Evolutionary conservation across 306 rosid species (phyloP).

Genomic region (Biancaea sappan): DNA sequence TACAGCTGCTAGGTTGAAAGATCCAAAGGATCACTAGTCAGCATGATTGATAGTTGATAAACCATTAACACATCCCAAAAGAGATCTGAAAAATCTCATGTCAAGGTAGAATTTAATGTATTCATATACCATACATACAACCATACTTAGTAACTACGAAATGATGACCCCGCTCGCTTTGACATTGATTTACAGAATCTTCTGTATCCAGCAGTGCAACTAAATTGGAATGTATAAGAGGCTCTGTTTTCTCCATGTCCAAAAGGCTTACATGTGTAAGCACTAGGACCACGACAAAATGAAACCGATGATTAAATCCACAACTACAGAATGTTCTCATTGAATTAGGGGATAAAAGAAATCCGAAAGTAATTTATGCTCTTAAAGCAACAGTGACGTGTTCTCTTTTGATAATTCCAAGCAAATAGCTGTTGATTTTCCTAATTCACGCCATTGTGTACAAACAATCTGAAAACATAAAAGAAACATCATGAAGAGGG

Average conservation of each 20-base stretch:
- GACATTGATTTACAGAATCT: not conserved
- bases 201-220: not conserved
- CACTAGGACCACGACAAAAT: not conserved
- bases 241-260: not conserved
- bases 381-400: not conserved
- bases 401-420: not conserved
- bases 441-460: constrained; percentile 2
- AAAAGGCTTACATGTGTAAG: not conserved
- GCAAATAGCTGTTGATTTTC: constrained; percentile 6
- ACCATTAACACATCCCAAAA: not conserved
- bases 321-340: not conserved
- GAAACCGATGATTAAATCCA: not conserved
- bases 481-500: not conserved
- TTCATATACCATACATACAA: not conserved
- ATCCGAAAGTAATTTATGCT: not conserved
- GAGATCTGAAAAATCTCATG: no score
- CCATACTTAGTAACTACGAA: not conserved
- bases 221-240: not conserved
- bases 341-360: not conserved
- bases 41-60: not conserved
- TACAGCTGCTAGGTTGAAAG: not conserved
- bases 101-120: no score
- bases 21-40: not conserved
- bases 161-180: not conserved
- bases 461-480: constrained; percentile 23